phyloP scores from a whole-genome alignment of 495 filamentous ascomycete genomes.

The Sporormia fimetaria region DNA sequence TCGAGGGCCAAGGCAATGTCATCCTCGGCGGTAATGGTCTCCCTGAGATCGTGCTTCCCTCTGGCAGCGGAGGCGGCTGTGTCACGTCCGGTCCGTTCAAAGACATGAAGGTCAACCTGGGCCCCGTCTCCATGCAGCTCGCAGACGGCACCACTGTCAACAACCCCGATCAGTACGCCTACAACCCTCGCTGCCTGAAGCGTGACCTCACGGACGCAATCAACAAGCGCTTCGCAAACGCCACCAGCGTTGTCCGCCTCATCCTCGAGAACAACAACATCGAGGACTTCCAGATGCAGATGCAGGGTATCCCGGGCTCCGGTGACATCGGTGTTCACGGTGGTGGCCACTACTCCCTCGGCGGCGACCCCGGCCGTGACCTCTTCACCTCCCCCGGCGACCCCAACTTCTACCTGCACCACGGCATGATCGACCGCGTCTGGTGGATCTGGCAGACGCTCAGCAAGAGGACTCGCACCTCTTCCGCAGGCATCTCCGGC shows the following conservation, averaged over 20 bases:
- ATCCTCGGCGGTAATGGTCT: constrained; percentile 19
- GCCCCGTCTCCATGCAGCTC: constrained; percentile 9
- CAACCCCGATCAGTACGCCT: constrained; percentile 7
- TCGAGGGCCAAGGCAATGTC: constrained; percentile 32
- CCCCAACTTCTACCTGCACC: constrained; percentile 18
- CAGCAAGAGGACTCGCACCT: constrained; percentile 1
- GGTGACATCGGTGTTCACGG: constrained; percentile 21
- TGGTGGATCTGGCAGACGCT: constrained; percentile 23
- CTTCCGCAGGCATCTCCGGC: constrained; percentile 14
- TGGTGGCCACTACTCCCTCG: constrained; percentile 18
- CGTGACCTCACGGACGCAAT: constrained; percentile 11
- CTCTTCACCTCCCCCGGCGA: constrained; percentile 21
- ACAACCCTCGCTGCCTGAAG: constrained; percentile 21
- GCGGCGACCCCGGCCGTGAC: constrained; percentile 20
- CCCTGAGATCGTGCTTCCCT: constrained; percentile 26
- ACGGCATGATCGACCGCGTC: constrained; percentile 18
- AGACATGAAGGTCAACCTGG: constrained; percentile 18
- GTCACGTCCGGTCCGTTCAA: constrained; percentile 50
- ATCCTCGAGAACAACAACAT: constrained; percentile 10
- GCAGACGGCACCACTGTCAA: constrained; percentile 5
- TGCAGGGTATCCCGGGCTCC: constrained; percentile 15
- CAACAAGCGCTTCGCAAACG: constrained; percentile 13
- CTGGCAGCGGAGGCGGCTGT: constrained; percentile 54
- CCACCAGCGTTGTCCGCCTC: constrained; percentile 4
- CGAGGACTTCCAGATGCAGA: constrained; percentile 19